Evolutionary conservation across 192 early-diverging fungal genomes (phyloP).

Genomic region (Helicostylum pulchrum): DNA sequence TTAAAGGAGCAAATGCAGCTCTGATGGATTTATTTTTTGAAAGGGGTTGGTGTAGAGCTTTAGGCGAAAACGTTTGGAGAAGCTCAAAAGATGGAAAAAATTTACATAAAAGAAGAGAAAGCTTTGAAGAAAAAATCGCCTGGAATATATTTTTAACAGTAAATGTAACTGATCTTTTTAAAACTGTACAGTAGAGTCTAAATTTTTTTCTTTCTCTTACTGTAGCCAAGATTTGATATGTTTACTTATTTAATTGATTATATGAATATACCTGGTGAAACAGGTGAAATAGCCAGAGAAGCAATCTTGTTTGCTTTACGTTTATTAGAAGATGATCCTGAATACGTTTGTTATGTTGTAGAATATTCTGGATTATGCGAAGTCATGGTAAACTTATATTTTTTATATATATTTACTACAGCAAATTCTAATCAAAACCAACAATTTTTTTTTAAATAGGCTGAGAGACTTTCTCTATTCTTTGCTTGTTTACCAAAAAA

Average conservation of each 20-base stretch:
- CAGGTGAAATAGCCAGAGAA: conserved; percentile 40
- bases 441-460: conserved; percentile 8
- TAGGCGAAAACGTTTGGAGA: conserved; percentile 41
- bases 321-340: conserved; percentile 35
- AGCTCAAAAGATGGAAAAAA: conserved; percentile 32
- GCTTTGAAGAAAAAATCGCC: conserved; percentile 32
- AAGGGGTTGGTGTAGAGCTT: conserved; percentile 37
- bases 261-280: conserved; percentile 41
- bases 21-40: conserved; percentile 41
- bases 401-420: no score
- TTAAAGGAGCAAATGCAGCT: conserved; percentile 39
- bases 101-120: conserved; percentile 30
- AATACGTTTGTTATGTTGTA: conserved; percentile 39
- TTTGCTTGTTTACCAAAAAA: conserved; percentile 37
- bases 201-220: not conserved
- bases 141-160: conserved; percentile 37
- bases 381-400: conserved; percentile 30
- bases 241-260: conserved; percentile 38
- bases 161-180: not conserved
- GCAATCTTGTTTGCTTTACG: conserved; percentile 38
- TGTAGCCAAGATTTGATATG: conserved; percentile 39
- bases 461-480: conserved; percentile 29
- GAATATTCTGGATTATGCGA: conserved; percentile 42
- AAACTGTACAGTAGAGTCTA: not conserved
- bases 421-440: no score